phyloP scores from a whole-genome alignment of 768 basidiomycete genomes.

The Hortiboletus flavorubellus region DNA sequence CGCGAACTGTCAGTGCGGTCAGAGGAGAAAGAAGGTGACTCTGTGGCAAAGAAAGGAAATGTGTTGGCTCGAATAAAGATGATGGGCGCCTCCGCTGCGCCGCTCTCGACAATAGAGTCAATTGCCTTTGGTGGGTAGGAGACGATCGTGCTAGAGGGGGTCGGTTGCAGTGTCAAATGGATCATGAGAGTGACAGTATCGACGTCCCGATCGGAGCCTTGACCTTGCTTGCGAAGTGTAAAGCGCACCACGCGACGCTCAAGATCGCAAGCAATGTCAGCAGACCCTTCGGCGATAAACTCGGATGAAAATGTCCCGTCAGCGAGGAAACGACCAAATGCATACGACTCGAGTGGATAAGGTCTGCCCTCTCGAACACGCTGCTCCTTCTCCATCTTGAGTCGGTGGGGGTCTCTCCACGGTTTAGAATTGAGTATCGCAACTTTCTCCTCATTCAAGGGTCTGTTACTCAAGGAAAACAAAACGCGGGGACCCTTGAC shows the following conservation, averaged over 20 bases:
- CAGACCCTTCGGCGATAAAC: constrained; percentile 21
- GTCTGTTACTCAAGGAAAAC: constrained; percentile 22
- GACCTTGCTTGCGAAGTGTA: constrained; percentile 26
- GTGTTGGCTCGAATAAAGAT: constrained; percentile 34
- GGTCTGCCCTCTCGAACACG: constrained; percentile 22
- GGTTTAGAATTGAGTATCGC: constrained; percentile 18
- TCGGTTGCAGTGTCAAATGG: background rate
- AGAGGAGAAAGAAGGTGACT: background rate
- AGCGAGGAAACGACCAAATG: constrained; percentile 35
- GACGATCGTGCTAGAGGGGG: constrained; percentile 7
- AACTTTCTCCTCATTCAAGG: constrained; percentile 24
- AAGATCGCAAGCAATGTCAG: constrained; percentile 37
- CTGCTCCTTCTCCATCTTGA: constrained; percentile 24
- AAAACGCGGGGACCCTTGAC: constrained; percentile 23
- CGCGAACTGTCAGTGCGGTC: constrained; percentile 13
- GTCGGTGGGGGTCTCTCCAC: constrained; percentile 32
- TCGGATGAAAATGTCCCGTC: constrained; percentile 37
- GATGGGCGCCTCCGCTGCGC: constrained; percentile 5
- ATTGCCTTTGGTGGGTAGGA: constrained; percentile 23
- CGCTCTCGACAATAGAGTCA: constrained; percentile 18
- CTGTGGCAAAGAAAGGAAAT: constrained; percentile 30
- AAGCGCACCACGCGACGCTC: constrained; percentile 32
- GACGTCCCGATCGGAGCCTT: constrained; percentile 1
- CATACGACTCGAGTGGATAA: constrained; percentile 23
- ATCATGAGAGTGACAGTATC: background rate